A percentile compares a stretch with the other conserved stretches of the same genome.
Evolutionary conservation across 2,329 filamentous ascomycete genomes (phyloP).

Genomic region (Verticillium zaregamsianum): DNA sequence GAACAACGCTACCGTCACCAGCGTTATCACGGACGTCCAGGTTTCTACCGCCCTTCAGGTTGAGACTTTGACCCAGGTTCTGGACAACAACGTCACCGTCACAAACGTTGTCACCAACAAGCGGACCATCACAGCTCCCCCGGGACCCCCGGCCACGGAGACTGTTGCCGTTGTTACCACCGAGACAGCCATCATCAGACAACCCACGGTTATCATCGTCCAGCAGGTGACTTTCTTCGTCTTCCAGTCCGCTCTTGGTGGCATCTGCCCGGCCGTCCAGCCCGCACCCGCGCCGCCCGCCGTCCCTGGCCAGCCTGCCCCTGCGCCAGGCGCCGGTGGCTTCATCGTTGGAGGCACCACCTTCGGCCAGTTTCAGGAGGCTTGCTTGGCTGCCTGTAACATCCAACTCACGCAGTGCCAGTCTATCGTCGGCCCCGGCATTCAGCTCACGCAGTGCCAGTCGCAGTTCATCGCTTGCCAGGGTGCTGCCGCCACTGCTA

Average conservation of each 20-base stretch:
- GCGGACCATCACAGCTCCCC: slow-evolving; percentile 4
- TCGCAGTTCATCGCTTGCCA: slow-evolving; percentile 12
- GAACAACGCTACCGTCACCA: slow-evolving; percentile 9
- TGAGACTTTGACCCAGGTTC: neutral
- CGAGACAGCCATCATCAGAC: slow-evolving; percentile 5
- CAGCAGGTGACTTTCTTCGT: slow-evolving; percentile 13
- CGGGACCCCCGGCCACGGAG: neutral
- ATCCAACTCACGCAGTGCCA: slow-evolving; percentile 14
- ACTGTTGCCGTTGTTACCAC: slow-evolving; percentile 6
- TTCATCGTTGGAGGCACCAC: slow-evolving; percentile 12
- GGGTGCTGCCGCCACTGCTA: slow-evolving; percentile 11
- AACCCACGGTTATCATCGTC: slow-evolving; percentile 13
- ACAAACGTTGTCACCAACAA: slow-evolving; percentile 11
- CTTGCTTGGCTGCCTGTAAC: slow-evolving; percentile 11
- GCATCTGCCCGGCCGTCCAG: slow-evolving; percentile 5
- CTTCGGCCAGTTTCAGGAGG: slow-evolving; percentile 13
- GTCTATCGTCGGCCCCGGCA: slow-evolving; percentile 10
- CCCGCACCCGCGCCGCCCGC: slow-evolving; percentile 5
- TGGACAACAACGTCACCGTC: slow-evolving; percentile 5
- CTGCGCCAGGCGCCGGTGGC: slow-evolving; percentile 6
- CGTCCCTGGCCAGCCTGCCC: slow-evolving; percentile 7
- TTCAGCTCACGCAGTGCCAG: slow-evolving; percentile 15
- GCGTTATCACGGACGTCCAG: neutral
- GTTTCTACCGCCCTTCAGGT: neutral
- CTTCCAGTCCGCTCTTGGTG: slow-evolving; percentile 13